phyloP scores from a whole-genome alignment of 768 basidiomycete species.

The Amanita thiersii region DNA sequence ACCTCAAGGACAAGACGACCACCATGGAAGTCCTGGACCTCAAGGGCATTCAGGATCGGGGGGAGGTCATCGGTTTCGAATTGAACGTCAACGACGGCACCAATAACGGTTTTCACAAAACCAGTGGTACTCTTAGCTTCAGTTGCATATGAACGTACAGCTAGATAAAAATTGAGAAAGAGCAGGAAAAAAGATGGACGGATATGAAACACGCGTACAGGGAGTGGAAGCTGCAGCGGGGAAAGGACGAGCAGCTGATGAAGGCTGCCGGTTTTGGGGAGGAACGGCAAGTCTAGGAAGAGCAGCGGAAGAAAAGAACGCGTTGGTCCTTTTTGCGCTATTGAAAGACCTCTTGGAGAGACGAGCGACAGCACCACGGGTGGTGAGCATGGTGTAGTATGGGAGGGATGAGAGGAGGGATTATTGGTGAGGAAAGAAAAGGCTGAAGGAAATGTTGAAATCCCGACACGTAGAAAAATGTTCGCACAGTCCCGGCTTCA shows the following conservation, averaged over 20 bases:
- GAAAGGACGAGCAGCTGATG: slow-evolving; percentile 18
- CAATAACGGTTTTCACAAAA: slow-evolving; percentile 96
- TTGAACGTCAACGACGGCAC: slow-evolving; percentile 99
- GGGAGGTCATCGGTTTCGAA: slow-evolving; percentile 94
- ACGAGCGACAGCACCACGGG: slow-evolving; percentile 81
- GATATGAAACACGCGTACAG: slow-evolving; percentile 10
- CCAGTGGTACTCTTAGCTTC: slow-evolving; percentile 72
- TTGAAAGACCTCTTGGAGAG: slow-evolving; percentile 79
- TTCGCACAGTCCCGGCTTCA: slow-evolving; percentile 43
- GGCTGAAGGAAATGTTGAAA: slow-evolving; percentile 18
- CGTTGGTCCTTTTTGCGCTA: slow-evolving; percentile 64
- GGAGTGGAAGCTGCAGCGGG: not conserved
- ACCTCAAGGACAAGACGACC: slow-evolving; percentile 99
- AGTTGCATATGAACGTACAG: slow-evolving; percentile 86
- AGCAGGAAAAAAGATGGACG: slow-evolving; percentile 18
- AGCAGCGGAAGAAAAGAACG: slow-evolving; percentile 74
- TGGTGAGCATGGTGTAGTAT: slow-evolving; percentile 66
- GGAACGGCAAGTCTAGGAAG: slow-evolving; percentile 44
- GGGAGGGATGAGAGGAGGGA: slow-evolving; percentile 21
- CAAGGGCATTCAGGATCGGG: slow-evolving; percentile 97
- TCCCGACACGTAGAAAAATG: slow-evolving; percentile 37
- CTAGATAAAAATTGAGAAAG: slow-evolving; percentile 7
- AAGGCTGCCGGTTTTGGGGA: slow-evolving; percentile 39
- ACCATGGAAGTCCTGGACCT: slow-evolving; percentile 90
- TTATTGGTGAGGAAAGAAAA: slow-evolving; percentile 18